Evolutionary conservation across 1,284 basidiomycete species (phyloP).

Genomic region (Leccinum ponderosum): DNA sequence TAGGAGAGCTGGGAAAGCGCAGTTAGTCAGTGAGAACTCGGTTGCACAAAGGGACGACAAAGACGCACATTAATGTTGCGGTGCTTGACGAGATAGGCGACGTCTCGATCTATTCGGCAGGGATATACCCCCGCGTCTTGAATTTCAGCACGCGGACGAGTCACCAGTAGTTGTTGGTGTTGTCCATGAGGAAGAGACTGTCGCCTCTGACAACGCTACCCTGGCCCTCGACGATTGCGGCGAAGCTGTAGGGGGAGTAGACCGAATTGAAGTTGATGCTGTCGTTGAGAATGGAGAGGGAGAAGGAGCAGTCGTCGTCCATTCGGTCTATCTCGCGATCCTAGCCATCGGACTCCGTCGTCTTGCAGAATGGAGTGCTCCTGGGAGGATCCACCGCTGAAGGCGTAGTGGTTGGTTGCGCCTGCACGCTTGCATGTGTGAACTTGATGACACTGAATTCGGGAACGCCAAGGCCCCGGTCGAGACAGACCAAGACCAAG

Average conservation of each 20-base stretch:
- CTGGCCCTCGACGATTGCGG: conserved; percentile 95
- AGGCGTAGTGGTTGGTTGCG: conserved; percentile 41
- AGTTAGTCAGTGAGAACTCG: background rate
- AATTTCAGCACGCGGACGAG: conserved; percentile 92
- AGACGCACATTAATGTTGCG: conserved; percentile 90
- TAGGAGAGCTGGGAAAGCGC: conserved; percentile 59
- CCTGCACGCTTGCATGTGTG: conserved; percentile 59
- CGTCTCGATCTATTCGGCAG: conserved; percentile 99
- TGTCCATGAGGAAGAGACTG: conserved; percentile 91
- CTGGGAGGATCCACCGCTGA: conserved; percentile 48
- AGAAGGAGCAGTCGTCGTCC: conserved; percentile 75
- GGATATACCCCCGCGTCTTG: conserved; percentile 99
- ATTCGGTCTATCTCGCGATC: conserved; percentile 62
- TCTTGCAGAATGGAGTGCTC: conserved; percentile 79
- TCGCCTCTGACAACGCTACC: conserved; percentile 97
- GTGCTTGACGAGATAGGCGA: conserved; percentile 96
- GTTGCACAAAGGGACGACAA: background rate
- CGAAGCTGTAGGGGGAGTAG: conserved; percentile 89
- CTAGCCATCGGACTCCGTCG: conserved; percentile 63
- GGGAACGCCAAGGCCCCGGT: too few species aligned
- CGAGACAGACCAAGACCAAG: too few species aligned
- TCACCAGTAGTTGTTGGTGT: conserved; percentile 99
- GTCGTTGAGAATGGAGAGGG: conserved; percentile 85
- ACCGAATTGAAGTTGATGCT: conserved; percentile 91
- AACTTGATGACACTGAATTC: conserved; percentile 20